Base-by-base conservation (phyloP, 306 rosid genomes). In the Trifolium repens region DNA sequence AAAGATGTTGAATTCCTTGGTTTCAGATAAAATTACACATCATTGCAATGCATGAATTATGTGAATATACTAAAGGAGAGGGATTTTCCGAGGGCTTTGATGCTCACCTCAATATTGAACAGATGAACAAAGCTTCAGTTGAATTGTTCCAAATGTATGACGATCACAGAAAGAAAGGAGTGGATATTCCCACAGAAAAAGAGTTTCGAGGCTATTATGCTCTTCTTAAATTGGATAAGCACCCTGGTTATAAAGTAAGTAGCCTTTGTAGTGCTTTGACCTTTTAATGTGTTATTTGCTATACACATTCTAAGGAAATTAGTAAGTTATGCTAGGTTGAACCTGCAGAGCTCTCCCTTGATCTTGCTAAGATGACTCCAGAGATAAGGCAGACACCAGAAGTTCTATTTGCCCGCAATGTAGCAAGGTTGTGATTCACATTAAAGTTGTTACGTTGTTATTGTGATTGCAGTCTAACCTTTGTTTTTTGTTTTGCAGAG, bases 271-370 rank as follows among this genome's bases (percentile, higher is more conserved):
- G 75, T 71, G 65, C 24, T 76, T 72, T 71, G 22, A 68, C 83
- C 79, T 59, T 80, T 80, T 73, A 64, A 57, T 53, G 67, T 83
- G 80, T 84, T 60, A 57, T 84, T 79, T 82, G 55, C 78, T 49
- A 46, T 46, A 49, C 69, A 74, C 16, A 78, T 46, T 65, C 60
- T 63, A 54, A 73, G 76, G 76, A 86, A 79, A 74, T 79, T 82
- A 84, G 70, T 76, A 62, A 78, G 79, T 85, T 35, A 65, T 81
- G 30, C 81, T 86, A 92, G 99, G 99, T 94, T 89, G 97, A 94
- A 89, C 96, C 99, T 75, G 96, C 96, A 77, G 99, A 94, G 92
- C 96, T 94, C 81, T 94, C 99, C 27, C 97, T 92, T 52, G 99
- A 94, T 88, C 97, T 94, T 86, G 96, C 99, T 55, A 89, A 92